Base-by-base conservation (phyloP, 352 stramenopile genomes). In the Phytophthora citrophthora region DNA sequence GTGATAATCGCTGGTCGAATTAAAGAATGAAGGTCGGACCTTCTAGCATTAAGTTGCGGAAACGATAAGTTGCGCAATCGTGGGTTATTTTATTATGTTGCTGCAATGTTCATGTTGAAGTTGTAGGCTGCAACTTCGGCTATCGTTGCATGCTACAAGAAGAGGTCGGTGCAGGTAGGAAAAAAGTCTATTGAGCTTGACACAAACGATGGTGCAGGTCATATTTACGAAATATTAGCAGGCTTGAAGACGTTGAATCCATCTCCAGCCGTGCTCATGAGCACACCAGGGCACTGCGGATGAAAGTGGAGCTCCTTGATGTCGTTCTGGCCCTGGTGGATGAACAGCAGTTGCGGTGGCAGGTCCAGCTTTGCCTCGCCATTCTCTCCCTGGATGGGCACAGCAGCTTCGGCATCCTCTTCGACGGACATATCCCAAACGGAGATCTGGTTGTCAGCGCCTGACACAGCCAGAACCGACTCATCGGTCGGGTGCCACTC, bases 261-360 rank as follows among this genome's bases (percentile, higher is more conserved):
- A 71, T 98, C 96, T 61, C 92, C 88, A 38, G 97, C 97, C 20
- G 97, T 99, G 54, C 93, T 98, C 53, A 99, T 94, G 34, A 99
- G 77, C 70, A 98, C 91, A 65, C 97, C 98, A 31, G 96, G 95
- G 59, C 99, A 99, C 81, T 99, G 98, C 44, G 93, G 96, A 85
- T 99, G 97, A 87, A 99, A 99, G 79, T 99, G 97, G 16, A 99
- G 79, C 79, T 99, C 98, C 82, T 99, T 99, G 77, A 99, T 98
- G 72, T 99, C 96, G 47, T 89, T 93, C 66, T 98, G 97, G n/a
- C 98, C 98, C 72, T 98, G 97, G 82, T 99, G 97, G 52, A 99
- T 97, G 83, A 99, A 99, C 23, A 99, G 86, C 39, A 99, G 88
- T 83, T 99, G 97, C 38, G 97, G 95, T 29, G 97, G 97, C 69